Evolutionary conservation across 805 yeast genomes (phyloP).

Genomic region (Wickerhamomyces subpelliculosus): DNA sequence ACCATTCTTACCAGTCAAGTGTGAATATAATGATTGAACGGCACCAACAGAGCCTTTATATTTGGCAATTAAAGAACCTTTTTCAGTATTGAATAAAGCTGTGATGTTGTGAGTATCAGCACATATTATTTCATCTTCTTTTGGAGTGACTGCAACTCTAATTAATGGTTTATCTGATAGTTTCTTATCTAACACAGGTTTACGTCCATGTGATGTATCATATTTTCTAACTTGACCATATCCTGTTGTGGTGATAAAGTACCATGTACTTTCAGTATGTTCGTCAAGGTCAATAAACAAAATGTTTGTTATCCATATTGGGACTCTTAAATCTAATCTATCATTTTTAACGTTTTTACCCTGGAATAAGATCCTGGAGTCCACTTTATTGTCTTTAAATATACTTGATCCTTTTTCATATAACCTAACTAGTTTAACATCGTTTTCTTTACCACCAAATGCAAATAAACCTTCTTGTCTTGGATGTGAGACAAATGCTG

Average conservation of each 20-base stretch:
- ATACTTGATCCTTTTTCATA: conserved; percentile 22
- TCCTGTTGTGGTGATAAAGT: conserved; percentile 59
- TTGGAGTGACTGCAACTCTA: conserved; percentile 21
- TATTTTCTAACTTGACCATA: conserved; percentile 74
- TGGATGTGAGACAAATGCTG: conserved; percentile 43
- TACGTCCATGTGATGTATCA: conserved; percentile 58
- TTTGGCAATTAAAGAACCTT: conserved; percentile 57
- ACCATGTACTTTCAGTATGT: conserved; percentile 33
- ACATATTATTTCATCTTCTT: conserved; percentile 43
- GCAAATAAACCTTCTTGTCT: conserved; percentile 51
- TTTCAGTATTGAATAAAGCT: conserved; percentile 44
- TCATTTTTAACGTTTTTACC: conserved; percentile 83
- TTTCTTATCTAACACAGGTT: conserved; percentile 55
- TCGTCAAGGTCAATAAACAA: conserved; percentile 32
- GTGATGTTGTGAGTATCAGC: conserved; percentile 68
- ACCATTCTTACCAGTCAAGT: conserved; percentile 25
- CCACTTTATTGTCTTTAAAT: conserved; percentile 19
- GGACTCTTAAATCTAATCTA: conserved; percentile 71
- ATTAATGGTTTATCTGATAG: conserved; percentile 49
- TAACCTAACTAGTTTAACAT: conserved; percentile 44
- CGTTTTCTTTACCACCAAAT: conserved; percentile 82
- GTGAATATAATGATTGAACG: conserved; percentile 29
- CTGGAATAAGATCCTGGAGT: conserved; percentile 47
- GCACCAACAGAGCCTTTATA: conserved; percentile 76
- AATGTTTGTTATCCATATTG: conserved; percentile 68